Conservation (phyloP, 2,329 filamentous ascomycete species). For the Colletotrichum sp. region DNA sequence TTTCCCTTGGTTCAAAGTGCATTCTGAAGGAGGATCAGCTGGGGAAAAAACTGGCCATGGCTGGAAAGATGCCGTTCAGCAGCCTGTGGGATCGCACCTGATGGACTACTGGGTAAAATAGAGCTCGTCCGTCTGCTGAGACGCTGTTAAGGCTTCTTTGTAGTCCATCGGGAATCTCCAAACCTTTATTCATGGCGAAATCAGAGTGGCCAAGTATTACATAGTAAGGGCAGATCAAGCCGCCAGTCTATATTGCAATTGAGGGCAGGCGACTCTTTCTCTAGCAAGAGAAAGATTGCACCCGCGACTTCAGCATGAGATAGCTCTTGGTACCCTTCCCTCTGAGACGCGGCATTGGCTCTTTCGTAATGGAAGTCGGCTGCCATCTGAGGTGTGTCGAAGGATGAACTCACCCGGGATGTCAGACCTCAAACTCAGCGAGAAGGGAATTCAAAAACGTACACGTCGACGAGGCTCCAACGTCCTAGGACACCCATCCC, state of each 20-base stretch:
- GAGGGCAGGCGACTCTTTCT: rapidly evolving
- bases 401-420: background rate
- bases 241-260: rapidly evolving
- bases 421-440: background rate
- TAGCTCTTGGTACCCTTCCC: background rate
- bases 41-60: too few relatives aligned
- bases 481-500: background rate
- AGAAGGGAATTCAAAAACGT: rapidly evolving
- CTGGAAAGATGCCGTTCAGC: background rate
- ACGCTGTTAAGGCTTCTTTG: too few relatives aligned
- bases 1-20: background rate
- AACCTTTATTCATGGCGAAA: background rate
- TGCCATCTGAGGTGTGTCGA: background rate
- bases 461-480: background rate
- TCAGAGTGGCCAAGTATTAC: background rate
- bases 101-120: rapidly evolving
- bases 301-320: rapidly evolving
- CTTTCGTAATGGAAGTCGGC: background rate
- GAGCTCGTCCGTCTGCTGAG: rapidly evolving
- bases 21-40: background rate
- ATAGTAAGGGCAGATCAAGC: rapidly evolving
- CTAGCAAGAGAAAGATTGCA: background rate
- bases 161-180: too few relatives aligned
- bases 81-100: background rate
- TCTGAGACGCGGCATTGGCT: rapidly evolving